Evolutionary conservation across 2,329 filamentous ascomycete genomes (phyloP).

Genomic region (Thielaviopsis euricoi): DNA sequence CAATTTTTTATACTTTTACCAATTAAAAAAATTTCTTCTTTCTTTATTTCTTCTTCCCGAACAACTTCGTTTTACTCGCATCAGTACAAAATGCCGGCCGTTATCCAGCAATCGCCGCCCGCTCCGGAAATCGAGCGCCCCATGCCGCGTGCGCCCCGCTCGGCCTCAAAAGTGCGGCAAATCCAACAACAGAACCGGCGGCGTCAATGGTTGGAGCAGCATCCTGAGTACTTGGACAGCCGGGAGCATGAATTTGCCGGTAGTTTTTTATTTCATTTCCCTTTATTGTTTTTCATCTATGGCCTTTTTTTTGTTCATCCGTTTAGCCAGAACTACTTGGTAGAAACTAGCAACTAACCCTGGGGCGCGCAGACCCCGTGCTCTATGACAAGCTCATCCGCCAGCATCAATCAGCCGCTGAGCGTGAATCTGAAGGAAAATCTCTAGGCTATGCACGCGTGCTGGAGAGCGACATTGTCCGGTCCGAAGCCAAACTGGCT

Average conservation of each 20-base stretch:
- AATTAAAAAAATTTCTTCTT: not conserved
- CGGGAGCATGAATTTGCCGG: slow-evolving; percentile 39
- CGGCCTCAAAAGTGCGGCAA: slow-evolving; percentile 24
- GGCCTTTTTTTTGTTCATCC: not conserved
- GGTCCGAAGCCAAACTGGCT: slow-evolving; percentile 60
- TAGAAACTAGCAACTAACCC: not conserved
- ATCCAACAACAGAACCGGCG: slow-evolving; percentile 58
- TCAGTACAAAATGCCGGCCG: not conserved
- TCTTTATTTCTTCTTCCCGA: not conserved
- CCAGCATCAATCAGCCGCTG: slow-evolving; percentile 54
- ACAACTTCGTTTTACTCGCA: not conserved
- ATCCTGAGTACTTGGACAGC: slow-evolving; percentile 53
- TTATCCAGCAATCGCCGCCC: not conserved
- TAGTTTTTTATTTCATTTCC: slow-evolving; percentile 16
- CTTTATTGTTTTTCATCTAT: not conserved
- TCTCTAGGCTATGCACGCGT: slow-evolving; percentile 63
- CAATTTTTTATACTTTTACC: too few species aligned
- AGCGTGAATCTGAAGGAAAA: slow-evolving; percentile 58
- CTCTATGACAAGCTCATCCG: slow-evolving; percentile 70
- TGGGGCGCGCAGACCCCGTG: slow-evolving; percentile 44
- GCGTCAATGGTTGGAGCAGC: slow-evolving; percentile 55
- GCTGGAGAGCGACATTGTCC: slow-evolving; percentile 59
- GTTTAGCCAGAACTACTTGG: too few species aligned
- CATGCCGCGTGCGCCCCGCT: slow-evolving; percentile 27
- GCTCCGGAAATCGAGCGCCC: not conserved